Conservation (phyloP, 768 basidiomycete species). For the Crepidotus variabilis region DNA sequence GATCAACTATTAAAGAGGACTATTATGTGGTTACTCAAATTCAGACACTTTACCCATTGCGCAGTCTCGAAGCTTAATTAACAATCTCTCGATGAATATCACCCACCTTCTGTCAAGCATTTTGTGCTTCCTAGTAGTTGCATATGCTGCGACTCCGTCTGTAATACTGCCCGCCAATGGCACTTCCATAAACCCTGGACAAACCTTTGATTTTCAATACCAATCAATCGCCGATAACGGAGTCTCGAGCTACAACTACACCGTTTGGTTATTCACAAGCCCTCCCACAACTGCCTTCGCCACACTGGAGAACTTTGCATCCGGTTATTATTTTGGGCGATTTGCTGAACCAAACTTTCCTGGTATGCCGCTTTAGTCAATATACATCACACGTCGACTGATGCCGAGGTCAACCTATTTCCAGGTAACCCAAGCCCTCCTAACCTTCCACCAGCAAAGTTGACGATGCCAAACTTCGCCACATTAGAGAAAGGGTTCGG, state of each 20-base stretch:
- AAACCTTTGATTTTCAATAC: conserved; percentile 37
- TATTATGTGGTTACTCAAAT: no score
- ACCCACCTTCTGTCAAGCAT: conserved; percentile 44
- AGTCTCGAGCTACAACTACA: conserved; percentile 36
- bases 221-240: conserved; percentile 36
- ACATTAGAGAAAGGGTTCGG: conserved; percentile 32
- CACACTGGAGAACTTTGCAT: conserved; percentile 26
- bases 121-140: conserved; percentile 24
- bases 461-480: conserved; percentile 46
- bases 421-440: conserved; percentile 40
- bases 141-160: background rate
- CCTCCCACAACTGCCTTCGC: conserved; percentile 19
- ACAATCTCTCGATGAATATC: no score
- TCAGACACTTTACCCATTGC: no score
- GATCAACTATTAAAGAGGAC: no score
- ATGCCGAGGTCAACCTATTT: background rate
- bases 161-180: conserved; percentile 19
- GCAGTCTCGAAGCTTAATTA: no score
- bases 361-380: conserved; percentile 19
- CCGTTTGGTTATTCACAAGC: conserved; percentile 36
- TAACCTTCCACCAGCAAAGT: conserved; percentile 32
- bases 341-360: conserved; percentile 41
- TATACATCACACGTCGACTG: no score
- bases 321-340: conserved; percentile 41
- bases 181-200: conserved; percentile 34